A percentile compares a stretch with the other conserved stretches of the same genome.
phyloP scores from a whole-genome alignment of 345 rosid genomes.

The Citrus cavaleriei region DNA sequence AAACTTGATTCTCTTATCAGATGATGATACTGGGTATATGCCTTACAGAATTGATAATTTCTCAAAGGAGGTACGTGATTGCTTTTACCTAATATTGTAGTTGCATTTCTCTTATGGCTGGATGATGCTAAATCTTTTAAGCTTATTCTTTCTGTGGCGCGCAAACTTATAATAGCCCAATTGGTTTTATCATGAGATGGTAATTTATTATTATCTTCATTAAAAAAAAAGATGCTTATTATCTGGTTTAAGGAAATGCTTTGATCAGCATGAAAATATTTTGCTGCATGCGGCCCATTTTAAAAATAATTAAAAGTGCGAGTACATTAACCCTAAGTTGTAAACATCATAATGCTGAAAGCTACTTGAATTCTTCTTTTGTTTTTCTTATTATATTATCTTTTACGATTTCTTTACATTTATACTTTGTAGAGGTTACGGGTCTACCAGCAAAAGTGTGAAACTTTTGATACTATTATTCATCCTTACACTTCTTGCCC shows the following conservation, averaged over 20 bases:
- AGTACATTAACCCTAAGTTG: background rate
- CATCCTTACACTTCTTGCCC: slow-evolving; percentile 78
- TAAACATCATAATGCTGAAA: background rate
- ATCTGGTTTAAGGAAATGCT: background rate
- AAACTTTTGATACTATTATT: slow-evolving; percentile 73
- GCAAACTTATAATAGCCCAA: no score
- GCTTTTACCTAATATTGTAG: background rate
- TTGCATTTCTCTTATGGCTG: background rate
- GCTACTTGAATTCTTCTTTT: background rate
- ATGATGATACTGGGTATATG: slow-evolving; percentile 89
- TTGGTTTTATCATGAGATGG: background rate
- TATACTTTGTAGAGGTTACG: slow-evolving; percentile 55
- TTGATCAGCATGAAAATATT: background rate
- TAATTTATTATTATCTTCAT: no score
- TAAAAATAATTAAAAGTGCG: background rate
- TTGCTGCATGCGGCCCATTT: background rate
- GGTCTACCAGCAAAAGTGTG: slow-evolving; percentile 84
- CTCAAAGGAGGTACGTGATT: slow-evolving; percentile 80
- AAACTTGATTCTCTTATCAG: slow-evolving; percentile 81
- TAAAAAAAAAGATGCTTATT: background rate
- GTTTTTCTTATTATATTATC: background rate
- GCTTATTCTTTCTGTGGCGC: background rate
- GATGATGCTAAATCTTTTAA: background rate
- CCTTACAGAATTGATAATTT: slow-evolving; percentile 97
- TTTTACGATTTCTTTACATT: background rate